Conservation (phyloP, 768 basidiomycete genomes). For the Crucibulum laeve region DNA sequence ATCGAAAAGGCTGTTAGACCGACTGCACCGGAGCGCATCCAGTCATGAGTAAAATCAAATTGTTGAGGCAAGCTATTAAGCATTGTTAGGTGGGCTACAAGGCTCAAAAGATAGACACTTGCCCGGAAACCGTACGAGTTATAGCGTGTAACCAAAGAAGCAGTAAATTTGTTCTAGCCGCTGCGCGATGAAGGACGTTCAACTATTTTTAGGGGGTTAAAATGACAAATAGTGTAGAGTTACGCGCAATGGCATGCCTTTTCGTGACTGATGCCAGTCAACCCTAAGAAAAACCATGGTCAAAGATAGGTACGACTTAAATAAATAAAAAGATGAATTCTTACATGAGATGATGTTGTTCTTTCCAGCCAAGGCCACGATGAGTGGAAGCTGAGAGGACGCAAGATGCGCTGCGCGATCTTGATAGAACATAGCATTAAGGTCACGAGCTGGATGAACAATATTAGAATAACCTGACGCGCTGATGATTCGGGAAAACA, state of each 20-base stretch:
- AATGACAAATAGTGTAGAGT: not conserved
- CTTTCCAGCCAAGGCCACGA: slow-evolving; percentile 53
- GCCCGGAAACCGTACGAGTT: slow-evolving; percentile 23
- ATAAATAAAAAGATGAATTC: slow-evolving; percentile 3
- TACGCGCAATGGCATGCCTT: slow-evolving; percentile 23
- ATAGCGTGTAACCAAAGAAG: slow-evolving; percentile 41
- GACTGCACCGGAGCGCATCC: slow-evolving; percentile 28
- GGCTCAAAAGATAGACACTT: slow-evolving; percentile 2
- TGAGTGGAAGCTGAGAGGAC: slow-evolving; percentile 43
- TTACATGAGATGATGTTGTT: slow-evolving; percentile 54
- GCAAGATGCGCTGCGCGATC: slow-evolving; percentile 37
- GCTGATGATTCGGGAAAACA: slow-evolving; percentile 11
- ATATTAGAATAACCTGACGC: slow-evolving; percentile 9
- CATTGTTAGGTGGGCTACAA: slow-evolving; percentile 1
- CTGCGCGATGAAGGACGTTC: slow-evolving; percentile 40
- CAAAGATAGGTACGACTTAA: too few species aligned
- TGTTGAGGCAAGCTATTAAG: slow-evolving; percentile 25
- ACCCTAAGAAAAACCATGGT: too few species aligned
- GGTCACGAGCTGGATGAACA: slow-evolving; percentile 24
- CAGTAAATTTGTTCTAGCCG: slow-evolving; percentile 34
- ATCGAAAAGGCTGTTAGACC: slow-evolving; percentile 29
- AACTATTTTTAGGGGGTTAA: slow-evolving; percentile 21
- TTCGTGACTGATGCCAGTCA: slow-evolving; percentile 54
- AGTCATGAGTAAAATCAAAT: slow-evolving; percentile 29
- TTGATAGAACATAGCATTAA: slow-evolving; percentile 28